Conservation (phyloP, 257 asterid species). For the Nemophila menziesii region DNA sequence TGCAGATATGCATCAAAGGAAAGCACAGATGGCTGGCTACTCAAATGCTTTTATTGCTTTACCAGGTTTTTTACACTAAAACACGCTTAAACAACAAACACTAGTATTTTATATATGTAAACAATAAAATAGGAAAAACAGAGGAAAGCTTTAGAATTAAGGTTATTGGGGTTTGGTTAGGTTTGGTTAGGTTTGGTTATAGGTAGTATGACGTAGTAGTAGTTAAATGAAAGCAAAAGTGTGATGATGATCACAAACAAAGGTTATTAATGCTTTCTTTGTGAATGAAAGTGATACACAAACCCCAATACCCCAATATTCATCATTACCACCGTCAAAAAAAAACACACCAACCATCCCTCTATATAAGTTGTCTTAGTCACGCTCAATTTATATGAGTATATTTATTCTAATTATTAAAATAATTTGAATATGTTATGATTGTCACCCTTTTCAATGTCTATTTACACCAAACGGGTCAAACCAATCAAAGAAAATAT, state of each 20-base stretch:
- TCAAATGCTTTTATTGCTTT: slow-evolving; percentile 99
- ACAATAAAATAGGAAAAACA: too few species aligned
- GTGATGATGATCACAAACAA: slow-evolving; percentile 11
- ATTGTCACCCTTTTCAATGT: not conserved
- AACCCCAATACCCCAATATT: slow-evolving; percentile 22
- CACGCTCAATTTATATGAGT: not conserved
- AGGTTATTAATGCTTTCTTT: slow-evolving; percentile 11
- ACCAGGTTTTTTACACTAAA: slow-evolving; percentile 52
- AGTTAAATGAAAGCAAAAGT: slow-evolving; percentile 13
- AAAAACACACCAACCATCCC: too few species aligned
- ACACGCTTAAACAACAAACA: slow-evolving; percentile 1
- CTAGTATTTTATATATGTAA: too few species aligned
- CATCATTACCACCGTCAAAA: too few species aligned
- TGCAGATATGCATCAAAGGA: slow-evolving; percentile 96
- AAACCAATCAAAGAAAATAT: not conserved
- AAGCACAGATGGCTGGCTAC: slow-evolving; percentile 94
- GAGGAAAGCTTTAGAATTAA: slow-evolving; percentile 3
- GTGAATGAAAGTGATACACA: slow-evolving; percentile 6
- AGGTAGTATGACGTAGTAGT: slow-evolving; percentile 10
- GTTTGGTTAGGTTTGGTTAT: slow-evolving; percentile 6
- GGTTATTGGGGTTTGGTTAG: slow-evolving; percentile 2
- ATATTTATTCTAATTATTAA: too few species aligned
- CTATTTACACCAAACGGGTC: not conserved
- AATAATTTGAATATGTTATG: not conserved
- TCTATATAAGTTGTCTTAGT: not conserved